Percentiles rank a stretch among this genome's conserved stretches.
phyloP scores from a whole-genome alignment of 352 stramenopile species.

The Globisporangium mamillatum region DNA sequence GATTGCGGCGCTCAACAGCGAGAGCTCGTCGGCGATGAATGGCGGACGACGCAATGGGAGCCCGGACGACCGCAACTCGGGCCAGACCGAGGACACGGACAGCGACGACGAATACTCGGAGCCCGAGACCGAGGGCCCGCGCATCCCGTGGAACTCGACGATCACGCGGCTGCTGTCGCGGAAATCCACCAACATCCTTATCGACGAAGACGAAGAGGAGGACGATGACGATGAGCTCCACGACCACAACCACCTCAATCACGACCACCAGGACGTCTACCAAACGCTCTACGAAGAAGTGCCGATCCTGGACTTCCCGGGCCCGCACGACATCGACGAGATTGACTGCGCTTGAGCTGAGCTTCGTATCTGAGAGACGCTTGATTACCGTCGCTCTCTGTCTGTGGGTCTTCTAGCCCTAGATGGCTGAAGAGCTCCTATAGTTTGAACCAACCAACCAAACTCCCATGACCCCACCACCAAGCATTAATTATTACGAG shows the following conservation, averaged over 20 bases:
- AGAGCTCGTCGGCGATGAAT: background rate
- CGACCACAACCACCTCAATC: background rate
- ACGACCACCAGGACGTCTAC: conserved; percentile 15
- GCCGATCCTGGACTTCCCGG: conserved; percentile 52
- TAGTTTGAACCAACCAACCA: background rate
- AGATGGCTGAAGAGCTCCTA: background rate
- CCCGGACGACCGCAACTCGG: conserved; percentile 6
- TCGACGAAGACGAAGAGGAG: conserved; percentile 53
- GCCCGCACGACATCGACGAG: conserved; percentile 36
- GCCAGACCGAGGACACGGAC: conserved; percentile 28
- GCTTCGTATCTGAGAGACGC: background rate
- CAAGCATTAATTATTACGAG: conserved; percentile 18
- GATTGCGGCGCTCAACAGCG: conserved; percentile 13
- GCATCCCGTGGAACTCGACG: conserved; percentile 41
- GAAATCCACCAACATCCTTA: conserved; percentile 52
- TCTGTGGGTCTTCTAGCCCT: background rate
- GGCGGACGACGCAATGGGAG: background rate
- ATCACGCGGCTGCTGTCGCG: conserved; percentile 44
- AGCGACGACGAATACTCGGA: conserved; percentile 29
- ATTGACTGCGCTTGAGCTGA: conserved; percentile 35
- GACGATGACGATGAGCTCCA: conserved; percentile 22
- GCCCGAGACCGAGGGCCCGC: conserved; percentile 31
- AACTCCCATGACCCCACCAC: background rate
- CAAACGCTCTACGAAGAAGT: conserved; percentile 30
- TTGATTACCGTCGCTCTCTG: background rate